Conservation (phyloP, 768 basidiomycete species). For the Calvatia gigantea region DNA sequence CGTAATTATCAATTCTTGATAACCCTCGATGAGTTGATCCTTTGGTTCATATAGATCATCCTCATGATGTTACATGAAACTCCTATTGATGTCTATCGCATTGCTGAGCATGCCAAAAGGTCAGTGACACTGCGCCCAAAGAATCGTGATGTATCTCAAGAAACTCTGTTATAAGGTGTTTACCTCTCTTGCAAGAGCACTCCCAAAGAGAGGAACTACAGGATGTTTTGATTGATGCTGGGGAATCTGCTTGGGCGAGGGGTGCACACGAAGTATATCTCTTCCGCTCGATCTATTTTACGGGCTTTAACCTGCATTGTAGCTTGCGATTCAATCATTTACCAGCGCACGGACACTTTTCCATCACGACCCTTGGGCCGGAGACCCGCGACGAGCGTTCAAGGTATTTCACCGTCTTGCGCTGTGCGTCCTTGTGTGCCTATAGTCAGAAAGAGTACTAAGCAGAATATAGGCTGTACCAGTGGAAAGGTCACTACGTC, state of each 20-base stretch:
- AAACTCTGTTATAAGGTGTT: slow-evolving; percentile 39
- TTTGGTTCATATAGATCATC: slow-evolving; percentile 45
- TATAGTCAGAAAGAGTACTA: not conserved
- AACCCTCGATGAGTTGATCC: not conserved
- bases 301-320: not conserved
- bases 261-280: slow-evolving; percentile 67
- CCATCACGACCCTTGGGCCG: slow-evolving; percentile 49
- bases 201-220: slow-evolving; percentile 59
- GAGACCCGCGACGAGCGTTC: slow-evolving; percentile 45
- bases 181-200: slow-evolving; percentile 57
- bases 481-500: slow-evolving; percentile 54
- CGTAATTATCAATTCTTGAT: slow-evolving; percentile 11
- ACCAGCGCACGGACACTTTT: slow-evolving; percentile 55
- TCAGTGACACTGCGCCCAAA: slow-evolving; percentile 24
- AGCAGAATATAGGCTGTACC: slow-evolving; percentile 42
- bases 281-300: not conserved
- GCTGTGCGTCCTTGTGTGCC: slow-evolving; percentile 40
- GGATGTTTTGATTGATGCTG: slow-evolving; percentile 61
- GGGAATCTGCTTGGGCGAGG: slow-evolving; percentile 65
- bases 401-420: slow-evolving; percentile 54
- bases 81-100: slow-evolving; percentile 60
- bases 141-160: not conserved
- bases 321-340: slow-evolving; percentile 65
- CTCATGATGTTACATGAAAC: slow-evolving; percentile 67
- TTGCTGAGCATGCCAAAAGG: slow-evolving; percentile 69